These are phyloP conservation scores for Leccinum pachyderme DNA, from an alignment of 1,284 basidiomycete species.

Conservation along the genomic window DNA sequence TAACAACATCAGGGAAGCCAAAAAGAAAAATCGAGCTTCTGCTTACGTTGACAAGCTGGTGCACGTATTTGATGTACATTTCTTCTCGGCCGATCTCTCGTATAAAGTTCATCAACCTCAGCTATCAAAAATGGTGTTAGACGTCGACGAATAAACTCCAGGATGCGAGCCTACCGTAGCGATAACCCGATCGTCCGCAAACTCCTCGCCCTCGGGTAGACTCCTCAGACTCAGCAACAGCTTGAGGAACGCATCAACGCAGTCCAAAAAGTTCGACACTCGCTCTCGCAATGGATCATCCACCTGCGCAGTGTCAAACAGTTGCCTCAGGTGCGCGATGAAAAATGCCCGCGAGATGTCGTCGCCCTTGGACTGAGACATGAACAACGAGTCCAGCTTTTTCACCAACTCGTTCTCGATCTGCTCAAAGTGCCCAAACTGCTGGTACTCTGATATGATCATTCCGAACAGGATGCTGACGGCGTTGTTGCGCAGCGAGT, in stretches of 20 bases:
- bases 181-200: constrained; percentile 90
- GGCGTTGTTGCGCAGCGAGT: constrained; percentile 85
- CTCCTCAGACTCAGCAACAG: constrained; percentile 90
- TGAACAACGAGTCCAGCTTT: constrained; percentile 88
- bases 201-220: constrained; percentile 92
- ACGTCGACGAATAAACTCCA: not conserved
- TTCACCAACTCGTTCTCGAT: constrained; percentile 96
- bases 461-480: constrained; percentile 94
- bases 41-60: constrained; percentile 86
- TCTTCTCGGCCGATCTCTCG: constrained; percentile 83
- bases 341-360: constrained; percentile 92
- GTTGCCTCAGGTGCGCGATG: constrained; percentile 84
- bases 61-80: constrained; percentile 92
- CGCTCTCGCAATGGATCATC: constrained; percentile 77
- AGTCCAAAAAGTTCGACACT: constrained; percentile 82
- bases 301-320: constrained; percentile 83
- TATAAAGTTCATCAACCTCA: constrained; percentile 91
- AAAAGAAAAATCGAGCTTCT: constrained; percentile 1
- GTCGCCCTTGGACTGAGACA: constrained; percentile 87
- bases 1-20: constrained; percentile 11
- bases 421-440: constrained; percentile 75
- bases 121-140: constrained; percentile 37
- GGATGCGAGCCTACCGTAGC: constrained; percentile 58
- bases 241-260: constrained; percentile 92
- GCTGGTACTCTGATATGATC: constrained; percentile 91